A percentile compares a stretch with the other conserved stretches of the same genome.
These are phyloP conservation scores for Sonneratia caseolaris DNA, from an alignment of 345 rosid species.

Conservation along the genomic window DNA sequence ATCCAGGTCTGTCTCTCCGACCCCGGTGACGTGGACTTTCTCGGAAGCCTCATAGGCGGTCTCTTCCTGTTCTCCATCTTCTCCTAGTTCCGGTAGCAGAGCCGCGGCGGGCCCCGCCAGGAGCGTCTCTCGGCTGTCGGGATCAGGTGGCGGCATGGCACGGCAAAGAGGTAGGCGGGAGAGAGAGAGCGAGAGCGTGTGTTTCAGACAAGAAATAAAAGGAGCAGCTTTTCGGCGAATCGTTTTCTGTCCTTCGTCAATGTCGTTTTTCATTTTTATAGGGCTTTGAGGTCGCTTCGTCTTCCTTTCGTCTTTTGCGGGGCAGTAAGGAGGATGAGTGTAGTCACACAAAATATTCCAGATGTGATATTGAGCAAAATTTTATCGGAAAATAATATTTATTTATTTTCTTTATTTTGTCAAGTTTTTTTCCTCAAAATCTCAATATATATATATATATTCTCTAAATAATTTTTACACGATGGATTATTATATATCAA, in stretches of 20 bases:
- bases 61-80: slow-evolving; percentile 9
- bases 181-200: background rate
- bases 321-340: too few species aligned
- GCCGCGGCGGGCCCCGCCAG: background rate
- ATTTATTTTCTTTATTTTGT: too few species aligned
- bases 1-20: slow-evolving; percentile 22
- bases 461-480: too few species aligned
- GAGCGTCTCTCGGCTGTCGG: slow-evolving; percentile 6
- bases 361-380: too few species aligned
- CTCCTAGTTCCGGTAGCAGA: too few species aligned
- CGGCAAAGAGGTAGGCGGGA: background rate
- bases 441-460: too few species aligned
- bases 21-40: slow-evolving; percentile 27
- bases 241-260: background rate
- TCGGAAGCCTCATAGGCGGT: slow-evolving; percentile 30
- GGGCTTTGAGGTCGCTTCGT: background rate
- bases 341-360: too few species aligned
- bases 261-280: background rate
- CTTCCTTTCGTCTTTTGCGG: background rate
- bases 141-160: slow-evolving; percentile 11
- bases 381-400: too few species aligned
- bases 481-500: too few species aligned
- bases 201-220: background rate
- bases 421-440: too few species aligned
- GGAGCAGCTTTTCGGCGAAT: background rate